phyloP scores from a whole-genome alignment of 228 moss, liverwort and hornwort genomes.

The Sphagnum fallax region DNA sequence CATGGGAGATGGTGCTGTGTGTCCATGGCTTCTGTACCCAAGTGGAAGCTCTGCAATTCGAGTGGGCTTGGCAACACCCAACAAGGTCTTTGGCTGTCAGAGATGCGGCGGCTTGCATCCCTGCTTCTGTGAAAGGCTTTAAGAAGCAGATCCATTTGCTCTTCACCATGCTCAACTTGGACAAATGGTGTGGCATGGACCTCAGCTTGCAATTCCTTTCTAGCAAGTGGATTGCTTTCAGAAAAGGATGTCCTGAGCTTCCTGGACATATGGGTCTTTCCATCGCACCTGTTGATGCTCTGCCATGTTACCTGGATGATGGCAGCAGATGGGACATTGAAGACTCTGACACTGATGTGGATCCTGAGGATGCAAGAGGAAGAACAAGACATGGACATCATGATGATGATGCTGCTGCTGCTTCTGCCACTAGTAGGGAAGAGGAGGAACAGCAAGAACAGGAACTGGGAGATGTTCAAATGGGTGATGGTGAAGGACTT shows the following conservation, averaged over 20 bases:
- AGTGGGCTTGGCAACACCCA: slow-evolving; percentile 99
- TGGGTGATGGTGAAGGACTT: slow-evolving; percentile 17
- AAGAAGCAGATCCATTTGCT: slow-evolving; percentile 77
- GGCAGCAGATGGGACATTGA: slow-evolving; percentile 6
- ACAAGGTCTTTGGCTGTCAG: slow-evolving; percentile 73
- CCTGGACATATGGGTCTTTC: slow-evolving; percentile 84
- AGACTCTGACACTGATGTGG: slow-evolving; percentile 47
- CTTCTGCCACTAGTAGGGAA: slow-evolving; percentile 1
- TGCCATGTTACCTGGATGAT: slow-evolving; percentile 47
- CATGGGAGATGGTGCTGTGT: slow-evolving; percentile 99
- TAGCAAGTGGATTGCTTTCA: slow-evolving; percentile 62
- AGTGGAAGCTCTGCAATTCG: slow-evolving; percentile 92
- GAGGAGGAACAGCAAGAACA: slow-evolving; percentile 22
- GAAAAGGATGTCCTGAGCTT: slow-evolving; percentile 76
- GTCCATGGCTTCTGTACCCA: slow-evolving; percentile 86
- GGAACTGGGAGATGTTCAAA: slow-evolving; percentile 12
- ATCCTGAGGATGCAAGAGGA: slow-evolving; percentile 10
- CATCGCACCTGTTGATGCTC: slow-evolving; percentile 63
- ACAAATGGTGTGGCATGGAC: slow-evolving; percentile 78
- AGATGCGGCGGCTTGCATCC: slow-evolving; percentile 65
- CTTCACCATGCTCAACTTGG: slow-evolving; percentile 88
- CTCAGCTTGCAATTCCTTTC: slow-evolving; percentile 86
- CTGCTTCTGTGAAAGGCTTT: slow-evolving; percentile 73
- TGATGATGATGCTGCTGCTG: slow-evolving; percentile 7
- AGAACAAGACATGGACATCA: neutral